These are phyloP conservation scores for Sungouiozyma intestinalis DNA, from an alignment of 805 yeast species.

Conservation along the genomic window DNA sequence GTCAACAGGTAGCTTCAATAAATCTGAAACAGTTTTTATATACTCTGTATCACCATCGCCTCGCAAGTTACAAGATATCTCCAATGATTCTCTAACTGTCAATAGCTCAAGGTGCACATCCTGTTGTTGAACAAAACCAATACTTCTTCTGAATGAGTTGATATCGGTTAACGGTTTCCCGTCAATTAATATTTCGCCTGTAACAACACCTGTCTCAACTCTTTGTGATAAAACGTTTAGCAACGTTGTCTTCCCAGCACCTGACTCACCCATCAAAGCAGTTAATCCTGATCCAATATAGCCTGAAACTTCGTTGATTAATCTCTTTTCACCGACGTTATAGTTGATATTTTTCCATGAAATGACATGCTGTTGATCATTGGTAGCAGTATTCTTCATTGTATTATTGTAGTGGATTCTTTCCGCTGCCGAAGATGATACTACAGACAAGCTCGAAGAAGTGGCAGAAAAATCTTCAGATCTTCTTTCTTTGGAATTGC, in stretches of 20 bases:
- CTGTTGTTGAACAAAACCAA: slow-evolving; percentile 53
- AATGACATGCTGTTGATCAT: slow-evolving; percentile 36
- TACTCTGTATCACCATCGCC: slow-evolving; percentile 26
- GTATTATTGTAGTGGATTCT: neutral
- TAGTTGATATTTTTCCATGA: slow-evolving; percentile 56
- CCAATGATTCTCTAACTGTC: slow-evolving; percentile 44
- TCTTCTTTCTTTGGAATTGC: neutral
- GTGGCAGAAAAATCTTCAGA: neutral
- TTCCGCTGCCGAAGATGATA: neutral
- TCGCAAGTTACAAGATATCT: slow-evolving; percentile 42
- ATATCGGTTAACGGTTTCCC: slow-evolving; percentile 35
- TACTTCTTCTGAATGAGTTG: slow-evolving; percentile 41
- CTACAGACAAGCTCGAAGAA: neutral
- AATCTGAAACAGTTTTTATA: slow-evolving; percentile 30
- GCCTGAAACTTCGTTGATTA: slow-evolving; percentile 43
- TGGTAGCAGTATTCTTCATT: neutral
- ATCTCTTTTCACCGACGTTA: slow-evolving; percentile 31
- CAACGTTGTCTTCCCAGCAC: slow-evolving; percentile 56
- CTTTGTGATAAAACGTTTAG: slow-evolving; percentile 44
- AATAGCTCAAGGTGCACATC: slow-evolving; percentile 42
- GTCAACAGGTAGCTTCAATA: slow-evolving; percentile 33
- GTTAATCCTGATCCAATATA: slow-evolving; percentile 60
- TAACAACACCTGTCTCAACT: slow-evolving; percentile 43
- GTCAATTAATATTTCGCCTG: slow-evolving; percentile 50
- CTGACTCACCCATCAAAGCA: slow-evolving; percentile 50